Conservation (phyloP, 768 basidiomycete genomes). For the Calocybe indica region DNA sequence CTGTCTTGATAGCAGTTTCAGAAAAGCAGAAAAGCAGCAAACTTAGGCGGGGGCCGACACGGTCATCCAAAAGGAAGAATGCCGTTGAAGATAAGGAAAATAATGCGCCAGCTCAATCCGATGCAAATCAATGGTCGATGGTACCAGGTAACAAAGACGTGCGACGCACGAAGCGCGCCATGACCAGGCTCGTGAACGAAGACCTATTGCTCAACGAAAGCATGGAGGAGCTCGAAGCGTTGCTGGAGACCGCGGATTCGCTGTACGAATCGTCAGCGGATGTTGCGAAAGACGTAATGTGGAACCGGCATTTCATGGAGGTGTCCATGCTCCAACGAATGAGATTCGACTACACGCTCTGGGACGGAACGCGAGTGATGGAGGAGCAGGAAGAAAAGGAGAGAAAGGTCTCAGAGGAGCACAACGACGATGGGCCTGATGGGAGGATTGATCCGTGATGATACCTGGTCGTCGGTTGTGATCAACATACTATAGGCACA, state of each 20-base stretch:
- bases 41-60: neutral
- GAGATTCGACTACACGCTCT: conserved; percentile 17
- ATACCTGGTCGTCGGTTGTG: neutral
- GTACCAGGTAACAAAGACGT: conserved; percentile 13
- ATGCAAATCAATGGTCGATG: neutral
- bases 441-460: neutral
- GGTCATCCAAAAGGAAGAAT: neutral
- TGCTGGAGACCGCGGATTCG: conserved; percentile 8
- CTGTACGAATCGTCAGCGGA: conserved; percentile 2
- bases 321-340: conserved; percentile 10
- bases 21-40: neutral
- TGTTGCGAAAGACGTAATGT: conserved; percentile 10
- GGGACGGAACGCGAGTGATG: conserved; percentile 20
- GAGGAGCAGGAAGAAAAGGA: conserved; percentile 7
- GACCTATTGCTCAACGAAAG: conserved; percentile 8
- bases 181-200: conserved; percentile 10
- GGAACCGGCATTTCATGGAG: conserved; percentile 12
- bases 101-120: neutral
- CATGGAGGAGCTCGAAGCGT: conserved; percentile 10
- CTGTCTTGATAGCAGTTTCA: neutral
- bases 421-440: neutral
- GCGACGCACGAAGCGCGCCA: conserved; percentile 11
- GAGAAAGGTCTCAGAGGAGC: neutral
- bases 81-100: neutral
- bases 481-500: neutral